Evolutionary conservation across 345 rosid species (phyloP), one percentile per base, ranked within the genome.

Genomic region (Combretum micranthum): DNA sequence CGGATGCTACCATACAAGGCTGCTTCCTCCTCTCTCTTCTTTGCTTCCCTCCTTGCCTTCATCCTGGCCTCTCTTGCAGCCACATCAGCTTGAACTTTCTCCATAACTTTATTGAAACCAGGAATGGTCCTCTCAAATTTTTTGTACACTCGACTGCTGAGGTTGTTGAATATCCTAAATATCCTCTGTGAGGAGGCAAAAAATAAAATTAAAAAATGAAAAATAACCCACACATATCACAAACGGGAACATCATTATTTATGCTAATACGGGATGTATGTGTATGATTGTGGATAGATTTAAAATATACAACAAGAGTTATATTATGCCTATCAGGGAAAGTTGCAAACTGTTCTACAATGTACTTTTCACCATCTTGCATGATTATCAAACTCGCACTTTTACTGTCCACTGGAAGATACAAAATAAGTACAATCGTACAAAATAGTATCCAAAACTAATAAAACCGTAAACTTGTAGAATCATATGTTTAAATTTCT

Each of bases 101-200:
- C 78, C 85, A 83, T 58, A 64, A 84, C 42, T 48, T 45, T 57
- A 57, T 45, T 18, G 42, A 86, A 82, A 59, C 95, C 97, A 18
- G 95, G 92, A 53, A 86, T 13, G 39, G 84, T 70, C 50, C 53
- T 55, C 42, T 63, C 64, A 59, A 84, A 66, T 66, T 72, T 73
- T 56, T 57, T 21, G 51, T 49, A 71, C 20, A 75, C 82, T 56
- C 42, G 55, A 17, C 51, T 53, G 64, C 84, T 78, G 12, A 88
- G 77, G 66, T 43, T 64, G 67, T 64, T 20, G 76, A 75, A 80
- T 39, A 61, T 65, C 65, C 66, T 55, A 55, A 75, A 69, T 17
- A 76, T 42, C 47, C 73, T 72, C 95, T 86, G 86, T 64, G 70
- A 16, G 46, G 21, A 56, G 26, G 7, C 8, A 4, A 16, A 55